Evolutionary conservation across 768 basidiomycete species (phyloP), one percentile per base, ranked within the genome.

Genomic region (Suillus luteus): DNA sequence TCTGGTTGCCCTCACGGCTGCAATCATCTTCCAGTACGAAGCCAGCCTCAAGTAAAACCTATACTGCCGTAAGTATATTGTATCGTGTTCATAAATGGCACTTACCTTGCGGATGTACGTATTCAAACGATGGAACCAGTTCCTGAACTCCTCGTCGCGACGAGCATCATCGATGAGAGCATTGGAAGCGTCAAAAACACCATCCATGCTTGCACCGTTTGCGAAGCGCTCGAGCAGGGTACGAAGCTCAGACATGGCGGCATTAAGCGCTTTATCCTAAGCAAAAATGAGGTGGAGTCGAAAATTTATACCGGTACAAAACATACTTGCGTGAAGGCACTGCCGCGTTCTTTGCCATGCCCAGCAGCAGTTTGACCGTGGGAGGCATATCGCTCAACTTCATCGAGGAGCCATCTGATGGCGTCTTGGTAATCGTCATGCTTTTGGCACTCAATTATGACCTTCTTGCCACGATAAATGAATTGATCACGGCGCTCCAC

Each of bases 391-490:
- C 88, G 83, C 66, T 87, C 84, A 14, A 91, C 67, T 62, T 82
- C 81, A 31, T 78, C 76, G 38, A 94, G 77, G 6, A 93, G 78
- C 92, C 92, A 93, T n/a, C 78, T 79, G 55, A 94, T 80, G 8
- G 87, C 85, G 63, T 87, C 87, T 69, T 95, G 92, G 76, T 97
- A 98, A 72, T 96, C 91, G 60, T 88, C 83, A 76, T 96, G 95
- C 71, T 90, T 89, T 77, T 97, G 95, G 73, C 93, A 95, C 71
- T 98, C 96, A 63, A 96, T 83, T 60, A 97, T 86, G 43, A 91
- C 89, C 86, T 97, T 98, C 83, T 98, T 98, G 7, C 87, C 83
- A 14, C 96, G 86, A 81, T 90, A 96, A 71, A 99, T 91, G 76
- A 95, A 97, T 71, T 93, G 93, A 61, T 96, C 93, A 27, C 93